phyloP scores from a whole-genome alignment of 257 asterid genomes.

The Verbena officinalis region DNA sequence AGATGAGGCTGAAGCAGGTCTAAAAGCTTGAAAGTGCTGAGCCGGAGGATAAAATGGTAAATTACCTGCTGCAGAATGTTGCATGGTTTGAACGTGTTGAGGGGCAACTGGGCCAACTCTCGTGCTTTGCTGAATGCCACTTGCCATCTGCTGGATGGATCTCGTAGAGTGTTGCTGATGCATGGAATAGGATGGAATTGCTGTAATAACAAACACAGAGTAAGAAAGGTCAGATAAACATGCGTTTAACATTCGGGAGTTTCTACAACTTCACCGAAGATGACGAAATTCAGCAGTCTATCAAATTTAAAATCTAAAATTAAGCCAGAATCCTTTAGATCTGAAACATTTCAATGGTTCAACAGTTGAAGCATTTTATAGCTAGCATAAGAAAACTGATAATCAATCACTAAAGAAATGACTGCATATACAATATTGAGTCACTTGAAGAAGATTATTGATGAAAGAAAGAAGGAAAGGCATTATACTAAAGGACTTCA shows the following conservation, averaged over 20 bases:
- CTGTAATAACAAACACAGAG: conserved; percentile 47
- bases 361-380: neutral
- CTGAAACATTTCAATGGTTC: neutral
- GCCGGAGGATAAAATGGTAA: conserved; percentile 45
- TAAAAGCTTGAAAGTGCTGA: conserved; percentile 49
- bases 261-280: too few relatives aligned
- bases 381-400: neutral
- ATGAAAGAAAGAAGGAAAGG: too few relatives aligned
- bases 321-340: neutral
- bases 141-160: conserved; percentile 22
- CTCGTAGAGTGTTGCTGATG: conserved; percentile 45
- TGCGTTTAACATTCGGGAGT: too few relatives aligned
- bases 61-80: conserved; percentile 36
- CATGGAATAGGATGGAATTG: conserved; percentile 36
- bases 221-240: too few relatives aligned
- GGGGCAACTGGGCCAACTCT: conserved; percentile 27
- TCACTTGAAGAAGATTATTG: neutral
- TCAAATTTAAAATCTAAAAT: neutral
- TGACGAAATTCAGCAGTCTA: neutral
- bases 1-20: conserved; percentile 33
- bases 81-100: conserved; percentile 33
- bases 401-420: neutral
- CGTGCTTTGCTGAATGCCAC: conserved; percentile 5
- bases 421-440: neutral
- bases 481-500: too few relatives aligned